phyloP scores from a whole-genome alignment of 768 basidiomycete species.

The Lactarius vividus region DNA sequence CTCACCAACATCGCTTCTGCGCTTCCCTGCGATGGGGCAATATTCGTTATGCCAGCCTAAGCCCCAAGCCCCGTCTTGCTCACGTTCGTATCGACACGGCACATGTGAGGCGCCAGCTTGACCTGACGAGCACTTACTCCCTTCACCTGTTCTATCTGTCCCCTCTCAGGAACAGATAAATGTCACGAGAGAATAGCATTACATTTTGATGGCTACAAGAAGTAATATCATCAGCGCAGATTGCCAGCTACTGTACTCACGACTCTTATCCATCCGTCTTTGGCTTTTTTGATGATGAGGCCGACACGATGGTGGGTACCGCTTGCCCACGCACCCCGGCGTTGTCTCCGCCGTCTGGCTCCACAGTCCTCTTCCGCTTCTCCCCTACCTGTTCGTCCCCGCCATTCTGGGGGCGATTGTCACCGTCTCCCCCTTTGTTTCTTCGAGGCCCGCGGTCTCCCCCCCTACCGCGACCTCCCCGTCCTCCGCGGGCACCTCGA shows the following conservation, averaged over 20 bases:
- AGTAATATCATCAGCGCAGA: constrained; percentile 5
- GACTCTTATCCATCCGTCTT: constrained; percentile 38
- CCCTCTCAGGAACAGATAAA: neutral
- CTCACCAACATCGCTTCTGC: neutral
- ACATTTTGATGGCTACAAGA: constrained; percentile 16
- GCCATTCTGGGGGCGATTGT: constrained; percentile 28
- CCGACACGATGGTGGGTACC: constrained; percentile 46
- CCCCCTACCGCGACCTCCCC: constrained; percentile 32
- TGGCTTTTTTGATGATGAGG: constrained; percentile 38
- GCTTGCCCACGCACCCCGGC: constrained; percentile 60
- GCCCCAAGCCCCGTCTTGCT: neutral
- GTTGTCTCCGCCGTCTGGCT: constrained; percentile 75
- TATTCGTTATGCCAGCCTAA: neutral
- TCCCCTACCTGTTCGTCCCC: constrained; percentile 54
- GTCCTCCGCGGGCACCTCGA: constrained; percentile 38
- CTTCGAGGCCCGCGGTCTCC: constrained; percentile 36
- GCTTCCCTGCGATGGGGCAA: neutral
- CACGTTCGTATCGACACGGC: neutral
- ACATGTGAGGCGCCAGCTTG: neutral
- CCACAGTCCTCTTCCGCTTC: constrained; percentile 73
- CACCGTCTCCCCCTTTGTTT: constrained; percentile 26
- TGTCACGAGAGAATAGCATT: constrained; percentile 11
- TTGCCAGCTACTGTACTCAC: constrained; percentile 11
- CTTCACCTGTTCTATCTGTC: neutral
- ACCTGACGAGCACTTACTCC: neutral